A percentile compares a stretch with the other conserved stretches of the same genome.
Evolutionary conservation across 208 protist genomes (phyloP).

Genomic region (Acanthamoeba royreba): DNA sequence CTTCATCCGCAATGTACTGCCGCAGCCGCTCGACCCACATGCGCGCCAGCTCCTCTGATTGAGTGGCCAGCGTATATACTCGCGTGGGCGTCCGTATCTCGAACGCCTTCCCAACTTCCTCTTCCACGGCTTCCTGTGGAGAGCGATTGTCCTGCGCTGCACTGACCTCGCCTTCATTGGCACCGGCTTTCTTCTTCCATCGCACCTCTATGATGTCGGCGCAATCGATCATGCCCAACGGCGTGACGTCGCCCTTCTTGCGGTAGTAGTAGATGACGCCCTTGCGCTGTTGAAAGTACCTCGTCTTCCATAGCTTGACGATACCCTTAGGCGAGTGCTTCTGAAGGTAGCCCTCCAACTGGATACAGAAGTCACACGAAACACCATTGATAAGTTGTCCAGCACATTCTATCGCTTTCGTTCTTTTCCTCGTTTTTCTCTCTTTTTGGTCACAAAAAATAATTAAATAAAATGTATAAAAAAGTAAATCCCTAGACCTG

Average conservation of each 20-base stretch:
- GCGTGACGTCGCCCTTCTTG: slow-evolving; percentile 30
- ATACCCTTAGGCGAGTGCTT: slow-evolving; percentile 7
- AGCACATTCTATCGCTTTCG: neutral
- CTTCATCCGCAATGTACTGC: neutral
- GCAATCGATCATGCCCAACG: slow-evolving; percentile 1
- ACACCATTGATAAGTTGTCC: neutral
- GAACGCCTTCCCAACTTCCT: neutral
- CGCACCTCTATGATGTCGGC: neutral
- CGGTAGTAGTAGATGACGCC: slow-evolving; percentile 35
- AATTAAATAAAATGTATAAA: neutral
- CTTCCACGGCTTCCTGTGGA: neutral
- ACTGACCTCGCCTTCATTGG: too few species aligned
- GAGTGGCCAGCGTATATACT: neutral
- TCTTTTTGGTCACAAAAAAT: neutral
- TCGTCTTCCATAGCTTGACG: slow-evolving; percentile 32
- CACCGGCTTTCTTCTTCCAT: neutral
- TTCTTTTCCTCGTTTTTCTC: neutral
- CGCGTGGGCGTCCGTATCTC: neutral
- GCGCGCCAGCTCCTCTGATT: neutral
- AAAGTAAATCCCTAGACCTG: neutral
- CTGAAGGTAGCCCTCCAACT: slow-evolving; percentile 28
- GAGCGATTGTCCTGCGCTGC: neutral
- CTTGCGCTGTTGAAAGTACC: slow-evolving; percentile 14
- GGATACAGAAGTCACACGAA: neutral
- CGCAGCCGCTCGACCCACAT: neutral